A percentile compares a stretch with the other conserved stretches of the same genome.
Evolutionary conservation across 768 basidiomycete species (phyloP).

Genomic region (Albatrellus ellisii): DNA sequence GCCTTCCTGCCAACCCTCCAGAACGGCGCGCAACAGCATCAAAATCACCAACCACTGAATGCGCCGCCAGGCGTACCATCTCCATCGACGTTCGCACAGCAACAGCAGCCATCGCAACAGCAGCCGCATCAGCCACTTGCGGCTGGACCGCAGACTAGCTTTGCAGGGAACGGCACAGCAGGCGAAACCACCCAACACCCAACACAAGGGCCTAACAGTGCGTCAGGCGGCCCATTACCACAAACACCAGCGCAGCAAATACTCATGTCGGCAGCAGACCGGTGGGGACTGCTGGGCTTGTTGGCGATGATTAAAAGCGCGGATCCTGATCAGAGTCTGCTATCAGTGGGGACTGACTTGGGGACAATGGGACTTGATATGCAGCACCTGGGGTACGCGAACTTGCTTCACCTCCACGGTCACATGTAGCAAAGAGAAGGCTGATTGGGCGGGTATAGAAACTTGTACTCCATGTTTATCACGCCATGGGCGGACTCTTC

Average conservation of each 20-base stretch:
- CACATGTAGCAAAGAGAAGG: neutral
- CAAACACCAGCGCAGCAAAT: slow-evolving; percentile 16
- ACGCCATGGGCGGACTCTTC: slow-evolving; percentile 91
- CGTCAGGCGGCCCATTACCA: slow-evolving; percentile 21
- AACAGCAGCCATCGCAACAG: slow-evolving; percentile 21
- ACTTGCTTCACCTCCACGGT: too few species aligned
- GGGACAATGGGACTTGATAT: slow-evolving; percentile 85
- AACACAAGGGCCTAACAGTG: slow-evolving; percentile 3
- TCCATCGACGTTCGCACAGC: slow-evolving; percentile 25
- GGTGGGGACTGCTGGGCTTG: slow-evolving; percentile 38
- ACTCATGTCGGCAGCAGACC: slow-evolving; percentile 14
- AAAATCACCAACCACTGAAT: slow-evolving; percentile 34
- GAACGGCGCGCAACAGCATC: slow-evolving; percentile 31
- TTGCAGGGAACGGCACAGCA: slow-evolving; percentile 8
- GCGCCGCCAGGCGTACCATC: slow-evolving; percentile 38
- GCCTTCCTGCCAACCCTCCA: slow-evolving; percentile 21
- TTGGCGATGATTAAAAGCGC: slow-evolving; percentile 76
- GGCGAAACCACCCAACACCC: slow-evolving; percentile 9
- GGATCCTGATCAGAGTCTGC: slow-evolving; percentile 66
- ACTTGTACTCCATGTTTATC: slow-evolving; percentile 81
- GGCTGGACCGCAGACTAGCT: slow-evolving; percentile 1
- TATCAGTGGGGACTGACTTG: slow-evolving; percentile 78
- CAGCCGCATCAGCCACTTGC: slow-evolving; percentile 20
- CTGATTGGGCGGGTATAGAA: slow-evolving; percentile 26
- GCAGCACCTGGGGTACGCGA: slow-evolving; percentile 58